phyloP scores from a whole-genome alignment of 2,329 filamentous ascomycete species.

The Colletotrichum agaves region DNA sequence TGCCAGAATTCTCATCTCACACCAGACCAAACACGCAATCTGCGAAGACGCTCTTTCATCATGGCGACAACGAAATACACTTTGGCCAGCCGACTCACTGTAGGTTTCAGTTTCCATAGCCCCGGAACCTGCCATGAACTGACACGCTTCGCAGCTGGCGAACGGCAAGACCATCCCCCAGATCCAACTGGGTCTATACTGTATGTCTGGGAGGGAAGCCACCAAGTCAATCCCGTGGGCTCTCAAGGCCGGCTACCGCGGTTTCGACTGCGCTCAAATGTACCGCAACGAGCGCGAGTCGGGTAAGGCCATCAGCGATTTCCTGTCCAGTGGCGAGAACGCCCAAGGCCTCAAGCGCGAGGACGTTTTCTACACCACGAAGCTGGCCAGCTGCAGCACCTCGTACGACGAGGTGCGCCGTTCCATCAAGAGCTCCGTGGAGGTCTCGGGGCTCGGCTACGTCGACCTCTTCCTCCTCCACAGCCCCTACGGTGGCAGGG shows the following conservation, averaged over 20 bases:
- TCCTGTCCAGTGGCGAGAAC: constrained; percentile 60
- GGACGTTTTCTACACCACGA: constrained; percentile 84
- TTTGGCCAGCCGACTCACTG: constrained; percentile 27
- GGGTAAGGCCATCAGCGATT: constrained; percentile 71
- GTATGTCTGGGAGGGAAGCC: constrained; percentile 72
- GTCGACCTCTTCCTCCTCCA: constrained; percentile 85
- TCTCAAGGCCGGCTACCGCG: constrained; percentile 63
- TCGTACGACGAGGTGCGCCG: constrained; percentile 74
- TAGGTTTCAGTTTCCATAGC: background rate
- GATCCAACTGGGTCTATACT: constrained; percentile 80
- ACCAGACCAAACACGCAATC: too few species aligned
- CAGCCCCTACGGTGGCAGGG: constrained; percentile 78
- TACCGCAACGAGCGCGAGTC: constrained; percentile 77
- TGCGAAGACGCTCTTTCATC: background rate
- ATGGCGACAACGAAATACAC: constrained; percentile 31
- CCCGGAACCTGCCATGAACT: background rate
- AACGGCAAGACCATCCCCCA: constrained; percentile 76
- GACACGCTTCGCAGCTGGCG: constrained; percentile 57
- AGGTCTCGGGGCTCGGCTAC: constrained; percentile 75
- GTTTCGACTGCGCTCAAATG: constrained; percentile 65
- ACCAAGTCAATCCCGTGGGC: constrained; percentile 66
- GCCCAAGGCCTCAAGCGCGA: constrained; percentile 66
- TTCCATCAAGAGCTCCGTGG: constrained; percentile 73
- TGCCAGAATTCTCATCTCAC: background rate
- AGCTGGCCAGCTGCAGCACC: constrained; percentile 73